Evolutionary conservation across 371 early-diverging fungal species (phyloP).

Genomic region (Funneliformis caledonium): DNA sequence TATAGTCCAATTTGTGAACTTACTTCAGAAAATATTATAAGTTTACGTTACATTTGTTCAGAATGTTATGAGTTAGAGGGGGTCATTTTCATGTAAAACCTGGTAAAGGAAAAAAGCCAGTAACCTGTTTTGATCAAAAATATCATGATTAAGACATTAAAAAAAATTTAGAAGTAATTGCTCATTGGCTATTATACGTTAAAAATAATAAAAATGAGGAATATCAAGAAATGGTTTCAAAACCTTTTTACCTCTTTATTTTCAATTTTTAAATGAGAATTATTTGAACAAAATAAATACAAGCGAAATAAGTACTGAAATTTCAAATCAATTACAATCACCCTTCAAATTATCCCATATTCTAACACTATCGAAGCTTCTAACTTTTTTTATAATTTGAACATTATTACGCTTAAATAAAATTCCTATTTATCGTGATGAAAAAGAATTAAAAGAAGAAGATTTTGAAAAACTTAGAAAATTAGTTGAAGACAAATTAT

Average conservation of each 20-base stretch:
- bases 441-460: not conserved
- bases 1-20: not conserved
- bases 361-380: not conserved
- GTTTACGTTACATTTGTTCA: not conserved
- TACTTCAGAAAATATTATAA: not conserved
- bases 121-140: not conserved
- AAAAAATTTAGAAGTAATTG: not conserved
- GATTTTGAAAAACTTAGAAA: not conserved
- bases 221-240: not conserved
- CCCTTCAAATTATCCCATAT: not conserved
- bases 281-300: too few relatives aligned
- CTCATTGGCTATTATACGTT: not conserved
- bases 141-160: not conserved
- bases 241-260: not conserved
- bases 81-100: not conserved
- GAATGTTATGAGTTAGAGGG: slow-evolving; percentile 2
- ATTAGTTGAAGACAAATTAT: not conserved
- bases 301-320: too few relatives aligned
- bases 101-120: not conserved
- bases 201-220: not conserved
- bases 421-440: not conserved
- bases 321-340: too few relatives aligned
- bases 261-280: not conserved
- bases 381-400: not conserved
- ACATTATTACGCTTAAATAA: not conserved